Conservation (phyloP, 306 rosid genomes). For the Trifolium pratense region DNA sequence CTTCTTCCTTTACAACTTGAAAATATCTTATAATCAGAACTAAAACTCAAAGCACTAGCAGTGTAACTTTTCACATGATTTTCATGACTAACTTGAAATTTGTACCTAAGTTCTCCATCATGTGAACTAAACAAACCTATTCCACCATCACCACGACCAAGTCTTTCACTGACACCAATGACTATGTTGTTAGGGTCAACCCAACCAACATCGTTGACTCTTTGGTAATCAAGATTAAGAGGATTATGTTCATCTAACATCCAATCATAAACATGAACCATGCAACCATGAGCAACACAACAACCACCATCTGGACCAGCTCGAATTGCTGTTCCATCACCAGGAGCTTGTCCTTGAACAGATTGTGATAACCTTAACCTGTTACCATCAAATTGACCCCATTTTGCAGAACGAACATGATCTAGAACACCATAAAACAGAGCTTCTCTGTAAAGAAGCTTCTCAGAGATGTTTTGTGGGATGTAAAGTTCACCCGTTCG, state of each 20-base stretch:
- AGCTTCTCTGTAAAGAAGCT: constrained; percentile 84
- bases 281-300: constrained; percentile 86
- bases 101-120: constrained; percentile 74
- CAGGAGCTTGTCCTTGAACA: constrained; percentile 77
- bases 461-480: constrained; percentile 67
- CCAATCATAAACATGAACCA: constrained; percentile 97
- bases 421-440: constrained; percentile 72
- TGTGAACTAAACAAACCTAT: constrained; percentile 80
- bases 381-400: constrained; percentile 89
- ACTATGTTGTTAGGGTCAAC: constrained; percentile 63
- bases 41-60: constrained; percentile 89
- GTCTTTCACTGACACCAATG: constrained; percentile 74
- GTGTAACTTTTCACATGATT: constrained; percentile 83
- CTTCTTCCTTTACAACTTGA: constrained; percentile 91
- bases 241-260: constrained; percentile 83
- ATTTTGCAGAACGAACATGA: constrained; percentile 79
- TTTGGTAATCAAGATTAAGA: constrained; percentile 71
- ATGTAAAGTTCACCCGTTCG: constrained; percentile 66
- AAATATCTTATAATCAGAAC: constrained; percentile 73
- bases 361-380: constrained; percentile 60
- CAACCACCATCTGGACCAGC: constrained; percentile 94
- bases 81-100: constrained; percentile 81
- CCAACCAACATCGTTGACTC: constrained; percentile 95
- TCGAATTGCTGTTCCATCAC: constrained; percentile 95
- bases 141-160: constrained; percentile 85